A percentile compares a stretch with the other conserved stretches of the same genome.
Evolutionary conservation across 1,139 yeast genomes (phyloP).

Genomic region (Hansenula lynferdii): DNA sequence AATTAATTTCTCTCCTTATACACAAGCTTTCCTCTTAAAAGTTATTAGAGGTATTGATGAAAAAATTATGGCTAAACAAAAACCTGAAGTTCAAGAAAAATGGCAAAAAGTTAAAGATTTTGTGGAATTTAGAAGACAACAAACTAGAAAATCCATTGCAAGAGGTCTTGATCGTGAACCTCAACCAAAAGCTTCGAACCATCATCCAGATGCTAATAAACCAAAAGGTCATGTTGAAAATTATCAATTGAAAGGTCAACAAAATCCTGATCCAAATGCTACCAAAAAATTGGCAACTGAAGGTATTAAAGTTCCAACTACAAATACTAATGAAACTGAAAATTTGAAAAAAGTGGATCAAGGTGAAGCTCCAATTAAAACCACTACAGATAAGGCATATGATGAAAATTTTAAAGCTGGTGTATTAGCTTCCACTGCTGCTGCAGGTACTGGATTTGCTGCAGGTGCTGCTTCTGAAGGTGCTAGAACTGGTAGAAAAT

Average conservation of each 20-base stretch:
- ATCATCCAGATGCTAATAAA: constrained; percentile 8
- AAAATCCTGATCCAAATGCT: constrained; percentile 1
- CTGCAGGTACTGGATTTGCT: constrained; percentile 9
- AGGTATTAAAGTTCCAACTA: constrained; percentile 5
- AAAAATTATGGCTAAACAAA: constrained; percentile 27
- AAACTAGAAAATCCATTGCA: constrained; percentile 11
- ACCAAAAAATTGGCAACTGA: background rate
- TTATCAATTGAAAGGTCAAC: constrained; percentile 12
- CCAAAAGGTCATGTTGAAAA: constrained; percentile 7
- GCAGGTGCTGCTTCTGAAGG: constrained; percentile 6
- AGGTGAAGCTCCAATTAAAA: background rate
- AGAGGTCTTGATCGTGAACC: constrained; percentile 11
- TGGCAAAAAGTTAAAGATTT: constrained; percentile 28
- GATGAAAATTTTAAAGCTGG: constrained; percentile 7
- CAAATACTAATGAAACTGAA: background rate
- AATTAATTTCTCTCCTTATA: constrained; percentile 36
- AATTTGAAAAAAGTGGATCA: background rate
- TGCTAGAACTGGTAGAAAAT: constrained; percentile 3
- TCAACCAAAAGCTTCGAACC: constrained; percentile 1
- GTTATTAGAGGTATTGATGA: constrained; percentile 24
- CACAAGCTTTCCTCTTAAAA: constrained; percentile 28
- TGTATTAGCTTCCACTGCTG: constrained; percentile 1
- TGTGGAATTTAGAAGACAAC: constrained; percentile 23
- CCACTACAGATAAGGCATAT: constrained; percentile 1
- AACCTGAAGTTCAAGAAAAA: constrained; percentile 17